Conservation (phyloP, 139 green algal species). For the Mesostigma viride region DNA sequence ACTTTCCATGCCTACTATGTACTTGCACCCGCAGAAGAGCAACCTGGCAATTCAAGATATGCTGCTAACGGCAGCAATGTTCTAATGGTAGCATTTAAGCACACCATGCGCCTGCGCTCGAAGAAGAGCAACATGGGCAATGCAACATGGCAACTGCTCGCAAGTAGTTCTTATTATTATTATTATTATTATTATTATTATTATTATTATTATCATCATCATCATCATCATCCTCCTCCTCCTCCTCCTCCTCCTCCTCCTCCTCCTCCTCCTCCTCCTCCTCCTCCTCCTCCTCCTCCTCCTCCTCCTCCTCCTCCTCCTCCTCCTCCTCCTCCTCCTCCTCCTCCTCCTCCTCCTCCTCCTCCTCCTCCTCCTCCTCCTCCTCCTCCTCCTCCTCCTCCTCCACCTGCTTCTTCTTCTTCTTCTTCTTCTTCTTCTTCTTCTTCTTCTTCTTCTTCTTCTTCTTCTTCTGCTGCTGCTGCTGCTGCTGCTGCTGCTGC, state of each 20-base stretch:
- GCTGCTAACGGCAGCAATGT: too few species aligned
- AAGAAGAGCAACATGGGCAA: too few species aligned
- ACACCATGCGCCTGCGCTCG: too few species aligned
- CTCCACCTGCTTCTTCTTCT: background rate
- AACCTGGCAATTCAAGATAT: too few species aligned
- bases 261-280: background rate
- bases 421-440: background rate
- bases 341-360: background rate
- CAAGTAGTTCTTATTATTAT: too few species aligned
- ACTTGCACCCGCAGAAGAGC: too few species aligned
- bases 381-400: background rate
- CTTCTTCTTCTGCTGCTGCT: background rate
- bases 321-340: conserved; percentile 1
- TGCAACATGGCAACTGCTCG: too few species aligned
- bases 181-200: too few species aligned
- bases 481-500: background rate
- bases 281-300: background rate
- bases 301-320: background rate
- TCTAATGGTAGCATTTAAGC: too few species aligned
- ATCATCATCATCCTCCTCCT: too few species aligned
- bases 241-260: background rate
- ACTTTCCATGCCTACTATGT: too few species aligned
- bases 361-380: background rate
- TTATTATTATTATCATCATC: too few species aligned
- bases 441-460: background rate